Evolutionary conservation across 768 basidiomycete genomes (phyloP), one percentile per base, ranked within the genome.

Genomic region (Kwoniella heveanensis): DNA sequence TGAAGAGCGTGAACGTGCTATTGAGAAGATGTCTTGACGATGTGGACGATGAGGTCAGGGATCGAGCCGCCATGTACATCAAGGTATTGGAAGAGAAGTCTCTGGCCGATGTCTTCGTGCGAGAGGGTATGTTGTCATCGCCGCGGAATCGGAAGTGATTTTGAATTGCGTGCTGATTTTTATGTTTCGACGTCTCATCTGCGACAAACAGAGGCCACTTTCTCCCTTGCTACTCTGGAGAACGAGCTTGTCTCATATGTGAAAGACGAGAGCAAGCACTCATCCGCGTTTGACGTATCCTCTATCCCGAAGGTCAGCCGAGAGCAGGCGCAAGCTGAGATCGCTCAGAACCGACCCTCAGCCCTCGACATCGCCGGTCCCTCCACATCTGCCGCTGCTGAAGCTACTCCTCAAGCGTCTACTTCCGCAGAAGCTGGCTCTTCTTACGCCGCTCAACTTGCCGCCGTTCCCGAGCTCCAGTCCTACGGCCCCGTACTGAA

Each of bases 21-120:
- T 83, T 99, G 47, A 90, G 85, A 68, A 84, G 94, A 90, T 99
- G 96, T 77, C 83, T 99, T 71, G 95, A 98, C 77, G 96, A 99
- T 79, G 91, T 97, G 21, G 96, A 99, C 65, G 96, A 99, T 74
- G 96, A 99, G 83, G 96, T 99, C 57, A 88, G 96, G 48, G 96
- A 99, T 80, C 90, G 96, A 54, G 96, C 96, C 4, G 91, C 96
- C 9, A 85, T 99, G 81, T 98, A 96, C 80, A 85, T 98, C 66
- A 89, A 86, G 80, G 85, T 90, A 2, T 86, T 95, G 76, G 85
- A 87, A 69, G 90, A 90, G 76, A 86, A 89, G 68, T 81, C 85
- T 10, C 83, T 99, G 60, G 91, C 91, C 10, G 88, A 91, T 72
- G 84, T 85, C 19, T 97, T 93, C 77, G 87, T 98, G 67, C 92